A percentile compares a stretch with the other conserved stretches of the same genome.
Conservation (phyloP, 176 grass and related monocot genomes). For the sorghum (Sorghum bicolor) region Sorghum_bicolor_NCBIv3 NC_012877.2:810001-810500, state of each 20-base stretch:
- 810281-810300: conserved; percentile 58
- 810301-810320: conserved; percentile 53
- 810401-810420: background rate
- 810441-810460: conserved; percentile 59
- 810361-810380: conserved; percentile 59
- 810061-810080: background rate
- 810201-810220: conserved; percentile 79
- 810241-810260: conserved; percentile 64
- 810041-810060: conserved; percentile 64
- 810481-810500: conserved; percentile 80
- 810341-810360: conserved; percentile 80
- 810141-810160: conserved; percentile 81
- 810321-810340: conserved; percentile 78
- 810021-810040: conserved; percentile 77
- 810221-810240: conserved; percentile 78
- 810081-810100: conserved; percentile 85
- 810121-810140: conserved; percentile 76
- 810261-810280: conserved; percentile 50
- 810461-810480: conserved; percentile 78
- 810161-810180: conserved; percentile 76
- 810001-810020: conserved; percentile 90
- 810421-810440: conserved; percentile 2
- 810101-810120: conserved; percentile 77
- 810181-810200: conserved; percentile 43
- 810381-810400: conserved; percentile 17